phyloP scores from a whole-genome alignment of 148 eudicot species.

The Chenopodium album region DNA sequence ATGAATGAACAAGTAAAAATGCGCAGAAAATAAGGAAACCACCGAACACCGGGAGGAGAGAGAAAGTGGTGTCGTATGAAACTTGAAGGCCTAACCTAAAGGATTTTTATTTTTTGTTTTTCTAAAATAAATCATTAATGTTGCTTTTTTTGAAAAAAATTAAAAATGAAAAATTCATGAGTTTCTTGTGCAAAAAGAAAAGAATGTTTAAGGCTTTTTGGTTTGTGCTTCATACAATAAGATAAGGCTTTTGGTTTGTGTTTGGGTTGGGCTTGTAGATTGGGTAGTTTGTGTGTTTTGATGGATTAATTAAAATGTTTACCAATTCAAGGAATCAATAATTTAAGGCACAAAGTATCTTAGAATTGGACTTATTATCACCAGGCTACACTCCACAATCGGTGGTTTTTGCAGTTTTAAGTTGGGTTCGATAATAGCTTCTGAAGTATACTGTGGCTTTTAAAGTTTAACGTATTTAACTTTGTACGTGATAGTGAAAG shows the following conservation, averaged over 20 bases:
- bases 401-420: too few relatives aligned
- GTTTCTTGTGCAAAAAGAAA: conserved; percentile 9
- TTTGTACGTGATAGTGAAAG: too few relatives aligned
- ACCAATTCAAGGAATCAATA: too few relatives aligned
- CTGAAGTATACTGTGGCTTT: too few relatives aligned
- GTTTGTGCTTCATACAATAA: too few relatives aligned
- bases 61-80: background rate
- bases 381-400: too few relatives aligned
- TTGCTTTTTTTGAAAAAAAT: background rate
- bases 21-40: background rate
- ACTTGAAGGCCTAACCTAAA: conserved; percentile 5
- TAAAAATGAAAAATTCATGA: background rate
- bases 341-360: too few relatives aligned
- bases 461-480: too few relatives aligned
- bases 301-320: too few relatives aligned
- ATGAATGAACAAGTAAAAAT: background rate
- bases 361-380: too few relatives aligned
- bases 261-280: background rate
- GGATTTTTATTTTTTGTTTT: background rate
- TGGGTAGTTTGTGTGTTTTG: too few relatives aligned
- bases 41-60: conserved; percentile 1
- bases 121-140: background rate
- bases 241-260: background rate
- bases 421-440: too few relatives aligned
- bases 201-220: background rate